Evolutionary conservation across 2,329 filamentous ascomycete species (phyloP).

Genomic region (Thermoascus crustaceus): DNA sequence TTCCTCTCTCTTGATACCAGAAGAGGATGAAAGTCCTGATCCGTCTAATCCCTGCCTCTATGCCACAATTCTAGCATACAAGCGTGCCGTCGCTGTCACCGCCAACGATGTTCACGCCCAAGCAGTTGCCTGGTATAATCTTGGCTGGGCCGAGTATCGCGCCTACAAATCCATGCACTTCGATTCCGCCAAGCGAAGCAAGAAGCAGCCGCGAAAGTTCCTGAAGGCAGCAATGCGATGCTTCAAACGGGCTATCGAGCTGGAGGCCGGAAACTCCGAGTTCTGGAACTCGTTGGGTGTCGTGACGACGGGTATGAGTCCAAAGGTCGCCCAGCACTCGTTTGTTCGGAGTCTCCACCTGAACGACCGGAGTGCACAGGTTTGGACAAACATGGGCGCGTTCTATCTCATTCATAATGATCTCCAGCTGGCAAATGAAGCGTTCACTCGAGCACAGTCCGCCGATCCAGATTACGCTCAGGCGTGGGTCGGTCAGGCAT

Average conservation of each 20-base stretch:
- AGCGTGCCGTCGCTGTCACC: slow-evolving; percentile 69
- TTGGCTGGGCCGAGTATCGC: slow-evolving; percentile 87
- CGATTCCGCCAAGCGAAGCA: slow-evolving; percentile 33
- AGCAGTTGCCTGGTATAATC: slow-evolving; percentile 93
- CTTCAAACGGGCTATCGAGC: slow-evolving; percentile 92
- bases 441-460: slow-evolving; percentile 85
- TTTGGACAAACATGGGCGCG: slow-evolving; percentile 86
- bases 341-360: slow-evolving; percentile 88
- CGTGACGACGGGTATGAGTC: slow-evolving; percentile 76
- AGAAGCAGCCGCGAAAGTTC: slow-evolving; percentile 55
- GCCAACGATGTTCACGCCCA: slow-evolving; percentile 73
- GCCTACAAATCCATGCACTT: slow-evolving; percentile 58
- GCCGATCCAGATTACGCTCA: slow-evolving; percentile 88
- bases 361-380: slow-evolving; percentile 74
- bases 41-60: slow-evolving; percentile 51
- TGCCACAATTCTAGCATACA: slow-evolving; percentile 74
- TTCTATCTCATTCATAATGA: slow-evolving; percentile 82
- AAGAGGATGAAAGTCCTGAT: slow-evolving; percentile 22
- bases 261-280: slow-evolving; percentile 87
- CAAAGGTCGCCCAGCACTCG: slow-evolving; percentile 82
- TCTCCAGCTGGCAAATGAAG: slow-evolving; percentile 73
- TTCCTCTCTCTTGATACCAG: slow-evolving; percentile 25
- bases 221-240: slow-evolving; percentile 75
- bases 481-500: slow-evolving; percentile 88
- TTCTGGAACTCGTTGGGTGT: slow-evolving; percentile 97